Percentiles rank a stretch among this genome's conserved stretches.
These are phyloP conservation scores for Ocimum tenuiflorum DNA, from an alignment of 257 asterid species.

Conservation along the genomic window DNA sequence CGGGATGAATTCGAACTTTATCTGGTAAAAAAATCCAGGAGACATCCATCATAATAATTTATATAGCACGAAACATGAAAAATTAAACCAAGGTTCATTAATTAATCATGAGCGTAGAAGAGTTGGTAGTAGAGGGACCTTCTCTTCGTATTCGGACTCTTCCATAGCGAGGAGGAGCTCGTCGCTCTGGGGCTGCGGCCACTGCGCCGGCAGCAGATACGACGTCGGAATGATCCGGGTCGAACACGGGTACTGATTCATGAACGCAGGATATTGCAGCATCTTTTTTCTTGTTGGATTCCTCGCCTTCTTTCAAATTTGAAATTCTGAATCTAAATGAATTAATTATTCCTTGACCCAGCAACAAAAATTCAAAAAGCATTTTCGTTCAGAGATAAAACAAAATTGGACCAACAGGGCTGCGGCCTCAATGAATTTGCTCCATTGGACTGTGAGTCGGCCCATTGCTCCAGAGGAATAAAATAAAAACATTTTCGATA, in stretches of 20 bases:
- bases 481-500: too few relatives aligned
- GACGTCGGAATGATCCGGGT: conserved; percentile 74
- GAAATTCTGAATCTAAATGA: too few relatives aligned
- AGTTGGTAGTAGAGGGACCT: conserved; percentile 34
- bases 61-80: not conserved
- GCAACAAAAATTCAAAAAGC: too few relatives aligned
- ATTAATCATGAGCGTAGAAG: not conserved
- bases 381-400: too few relatives aligned
- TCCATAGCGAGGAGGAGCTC: conserved; percentile 86
- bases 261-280: conserved; percentile 75
- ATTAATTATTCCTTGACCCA: too few relatives aligned
- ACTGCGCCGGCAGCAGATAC: conserved; percentile 66
- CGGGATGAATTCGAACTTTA: not conserved
- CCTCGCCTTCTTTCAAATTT: not conserved
- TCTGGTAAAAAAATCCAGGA: not conserved
- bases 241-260: conserved; percentile 75
- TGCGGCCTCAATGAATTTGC: too few relatives aligned
- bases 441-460: too few relatives aligned
- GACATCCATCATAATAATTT: not conserved
- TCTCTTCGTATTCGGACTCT: conserved; percentile 80
- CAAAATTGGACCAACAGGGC: too few relatives aligned
- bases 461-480: too few relatives aligned
- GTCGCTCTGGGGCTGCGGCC: conserved; percentile 85
- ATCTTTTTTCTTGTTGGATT: too few relatives aligned
- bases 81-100: not conserved